Percentiles rank a stretch among this genome's conserved stretches.
Evolutionary conservation across 495 filamentous ascomycete species (phyloP).

Genomic region (Pyronema domesticum): DNA sequence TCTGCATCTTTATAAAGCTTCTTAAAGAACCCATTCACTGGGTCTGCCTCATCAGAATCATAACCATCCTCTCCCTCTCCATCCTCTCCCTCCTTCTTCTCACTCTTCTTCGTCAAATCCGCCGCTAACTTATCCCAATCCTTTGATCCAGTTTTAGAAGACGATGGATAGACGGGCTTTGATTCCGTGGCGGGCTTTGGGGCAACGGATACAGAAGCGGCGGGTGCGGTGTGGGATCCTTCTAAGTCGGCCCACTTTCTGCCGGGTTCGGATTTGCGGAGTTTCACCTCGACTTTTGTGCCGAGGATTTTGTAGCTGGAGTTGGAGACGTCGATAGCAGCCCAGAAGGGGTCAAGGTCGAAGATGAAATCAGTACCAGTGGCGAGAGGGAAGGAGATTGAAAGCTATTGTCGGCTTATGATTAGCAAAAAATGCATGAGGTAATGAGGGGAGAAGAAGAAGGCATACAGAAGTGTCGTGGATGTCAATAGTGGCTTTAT

Average conservation of each 20-base stretch:
- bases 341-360: conserved; percentile 53
- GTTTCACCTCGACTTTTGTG: conserved; percentile 68
- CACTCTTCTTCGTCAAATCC: conserved; percentile 34
- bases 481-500: conserved; percentile 40
- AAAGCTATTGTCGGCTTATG: conserved; percentile 30
- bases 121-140: conserved; percentile 74
- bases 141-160: conserved; percentile 65
- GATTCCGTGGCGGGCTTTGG: conserved; percentile 5
- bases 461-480: conserved; percentile 21
- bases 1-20: conserved; percentile 65
- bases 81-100: conserved; percentile 12
- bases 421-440: neutral
- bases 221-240: conserved; percentile 26
- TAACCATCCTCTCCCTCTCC: conserved; percentile 32
- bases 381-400: conserved; percentile 48
- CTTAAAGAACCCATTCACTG: conserved; percentile 83
- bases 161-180: conserved; percentile 67
- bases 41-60: conserved; percentile 41
- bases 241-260: conserved; percentile 65
- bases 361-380: conserved; percentile 43
- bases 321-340: conserved; percentile 39
- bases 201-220: neutral
- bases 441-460: neutral
- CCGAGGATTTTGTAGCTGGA: conserved; percentile 48
- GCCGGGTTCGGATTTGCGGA: conserved; percentile 48